A percentile compares a stretch with the other conserved stretches of the same genome.
These are phyloP conservation scores for Diospyros kaki DNA, from an alignment of 148 eudicot species.

Conservation along the genomic window DNA sequence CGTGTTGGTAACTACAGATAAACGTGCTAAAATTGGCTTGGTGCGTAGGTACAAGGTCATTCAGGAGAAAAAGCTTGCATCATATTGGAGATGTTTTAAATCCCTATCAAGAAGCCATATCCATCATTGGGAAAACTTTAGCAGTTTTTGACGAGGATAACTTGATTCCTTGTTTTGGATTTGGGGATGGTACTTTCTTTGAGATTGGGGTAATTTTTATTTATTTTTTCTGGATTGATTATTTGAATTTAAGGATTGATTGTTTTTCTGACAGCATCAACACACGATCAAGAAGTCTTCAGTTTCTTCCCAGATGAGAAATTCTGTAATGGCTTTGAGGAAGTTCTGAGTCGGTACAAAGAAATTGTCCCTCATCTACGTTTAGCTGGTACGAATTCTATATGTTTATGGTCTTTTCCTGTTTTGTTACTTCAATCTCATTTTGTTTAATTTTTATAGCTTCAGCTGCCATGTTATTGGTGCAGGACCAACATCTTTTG, in stretches of 20 bases:
- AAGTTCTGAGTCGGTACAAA: slow-evolving; percentile 67
- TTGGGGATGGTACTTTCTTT: slow-evolving; percentile 81
- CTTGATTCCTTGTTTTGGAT: slow-evolving; percentile 92
- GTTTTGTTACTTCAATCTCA: not conserved
- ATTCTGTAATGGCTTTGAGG: slow-evolving; percentile 89
- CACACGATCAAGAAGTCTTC: slow-evolving; percentile 91
- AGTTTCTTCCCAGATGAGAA: slow-evolving; percentile 75
- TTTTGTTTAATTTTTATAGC: slow-evolving; percentile 9
- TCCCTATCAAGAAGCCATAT: slow-evolving; percentile 90
- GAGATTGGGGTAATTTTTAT: not conserved
- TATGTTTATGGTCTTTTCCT: slow-evolving; percentile 3
- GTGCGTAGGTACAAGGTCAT: slow-evolving; percentile 65
- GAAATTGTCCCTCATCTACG: slow-evolving; percentile 73
- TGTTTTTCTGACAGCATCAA: slow-evolving; percentile 57
- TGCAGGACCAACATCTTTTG: slow-evolving; percentile 94
- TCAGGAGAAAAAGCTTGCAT: slow-evolving; percentile 72
- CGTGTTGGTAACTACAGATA: not conserved
- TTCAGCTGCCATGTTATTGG: slow-evolving; percentile 7
- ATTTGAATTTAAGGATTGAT: not conserved
- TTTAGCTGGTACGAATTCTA: slow-evolving; percentile 65
- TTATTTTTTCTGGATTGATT: not conserved
- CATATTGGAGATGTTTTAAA: slow-evolving; percentile 60
- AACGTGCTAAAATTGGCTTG: slow-evolving; percentile 21
- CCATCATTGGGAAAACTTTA: slow-evolving; percentile 88
- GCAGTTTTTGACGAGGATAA: slow-evolving; percentile 92